phyloP scores from a whole-genome alignment of 31 red algal genomes.

The Pterothamnion heteromorphum region DNA sequence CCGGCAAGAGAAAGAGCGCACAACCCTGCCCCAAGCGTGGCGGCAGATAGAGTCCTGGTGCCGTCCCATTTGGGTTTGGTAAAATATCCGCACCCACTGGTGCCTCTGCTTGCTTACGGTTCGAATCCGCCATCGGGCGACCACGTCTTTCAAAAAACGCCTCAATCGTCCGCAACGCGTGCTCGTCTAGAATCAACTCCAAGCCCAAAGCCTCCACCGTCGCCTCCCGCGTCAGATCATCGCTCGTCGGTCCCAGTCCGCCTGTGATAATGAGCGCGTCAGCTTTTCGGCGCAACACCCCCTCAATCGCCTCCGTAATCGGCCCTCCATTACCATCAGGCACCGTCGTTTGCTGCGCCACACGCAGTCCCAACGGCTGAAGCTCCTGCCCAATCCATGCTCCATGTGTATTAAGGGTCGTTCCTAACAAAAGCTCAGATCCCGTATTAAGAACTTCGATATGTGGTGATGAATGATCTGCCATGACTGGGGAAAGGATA shows the following conservation, averaged over 20 bases:
- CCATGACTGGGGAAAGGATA: too few relatives aligned
- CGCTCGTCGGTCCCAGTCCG: background rate
- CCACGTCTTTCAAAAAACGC: background rate
- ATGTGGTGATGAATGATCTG: too few relatives aligned
- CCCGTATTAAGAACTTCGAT: background rate
- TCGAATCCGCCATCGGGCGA: background rate
- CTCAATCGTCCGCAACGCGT: background rate
- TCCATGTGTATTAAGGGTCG: background rate
- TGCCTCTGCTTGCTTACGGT: background rate
- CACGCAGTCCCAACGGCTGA: background rate
- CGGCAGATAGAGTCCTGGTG: background rate
- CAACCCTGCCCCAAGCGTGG: background rate
- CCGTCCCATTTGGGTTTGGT: background rate
- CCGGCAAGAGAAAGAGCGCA: background rate
- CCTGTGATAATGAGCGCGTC: background rate
- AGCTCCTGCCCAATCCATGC: background rate
- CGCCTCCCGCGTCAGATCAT: background rate
- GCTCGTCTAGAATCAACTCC: background rate
- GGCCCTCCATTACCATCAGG: background rate
- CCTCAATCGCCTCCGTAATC: background rate
- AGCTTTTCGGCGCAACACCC: background rate
- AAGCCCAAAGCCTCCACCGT: background rate
- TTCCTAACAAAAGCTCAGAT: constrained; percentile 3
- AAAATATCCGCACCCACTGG: background rate
- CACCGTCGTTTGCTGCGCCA: background rate